These are phyloP conservation scores for Leccinum variicolor DNA, from an alignment of 768 basidiomycete species.

Conservation along the genomic window DNA sequence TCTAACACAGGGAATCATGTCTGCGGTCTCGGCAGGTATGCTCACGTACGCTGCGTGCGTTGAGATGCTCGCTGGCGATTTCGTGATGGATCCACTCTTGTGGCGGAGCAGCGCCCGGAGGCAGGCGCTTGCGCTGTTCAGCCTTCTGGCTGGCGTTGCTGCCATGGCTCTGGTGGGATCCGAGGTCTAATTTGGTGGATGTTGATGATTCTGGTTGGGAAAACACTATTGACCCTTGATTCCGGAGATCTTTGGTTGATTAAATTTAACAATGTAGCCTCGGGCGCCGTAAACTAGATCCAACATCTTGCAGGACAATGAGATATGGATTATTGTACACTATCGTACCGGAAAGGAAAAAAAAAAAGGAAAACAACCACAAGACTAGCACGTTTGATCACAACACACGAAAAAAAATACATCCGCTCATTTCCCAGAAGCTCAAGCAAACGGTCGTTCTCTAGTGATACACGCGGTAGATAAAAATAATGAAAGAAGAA, in stretches of 20 bases:
- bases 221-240: neutral
- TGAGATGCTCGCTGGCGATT: slow-evolving; percentile 86
- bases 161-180: slow-evolving; percentile 61
- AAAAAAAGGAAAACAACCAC: neutral
- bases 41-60: slow-evolving; percentile 80
- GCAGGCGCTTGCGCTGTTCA: slow-evolving; percentile 55
- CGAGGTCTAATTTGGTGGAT: neutral
- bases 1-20: slow-evolving; percentile 70
- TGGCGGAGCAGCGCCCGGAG: slow-evolving; percentile 36
- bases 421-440: slow-evolving; percentile 1
- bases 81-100: slow-evolving; percentile 64
- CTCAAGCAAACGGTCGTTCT: neutral
- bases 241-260: neutral
- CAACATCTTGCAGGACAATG: neutral
- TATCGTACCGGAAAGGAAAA: neutral
- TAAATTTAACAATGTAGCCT: neutral
- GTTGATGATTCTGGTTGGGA: neutral
- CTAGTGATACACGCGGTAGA: neutral
- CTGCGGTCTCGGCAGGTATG: slow-evolving; percentile 80
- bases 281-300: neutral
- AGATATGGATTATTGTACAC: neutral
- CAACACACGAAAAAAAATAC: neutral
- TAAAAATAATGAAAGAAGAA: neutral
- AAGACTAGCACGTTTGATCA: neutral
- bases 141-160: slow-evolving; percentile 56